Evolutionary conservation across 352 stramenopile genomes (phyloP).

Genomic region (Phytophthora megakarya): DNA sequence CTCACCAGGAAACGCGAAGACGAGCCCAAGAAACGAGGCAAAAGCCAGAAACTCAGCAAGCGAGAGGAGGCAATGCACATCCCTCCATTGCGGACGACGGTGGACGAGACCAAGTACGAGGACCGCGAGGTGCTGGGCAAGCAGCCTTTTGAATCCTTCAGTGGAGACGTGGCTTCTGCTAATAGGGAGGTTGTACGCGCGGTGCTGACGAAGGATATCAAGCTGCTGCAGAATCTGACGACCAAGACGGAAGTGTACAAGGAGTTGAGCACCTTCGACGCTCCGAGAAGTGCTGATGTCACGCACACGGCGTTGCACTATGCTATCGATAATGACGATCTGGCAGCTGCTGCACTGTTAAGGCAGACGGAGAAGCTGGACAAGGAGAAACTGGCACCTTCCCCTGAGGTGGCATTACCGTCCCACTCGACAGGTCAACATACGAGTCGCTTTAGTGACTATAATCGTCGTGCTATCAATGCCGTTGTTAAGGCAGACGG

Average conservation of each 20-base stretch:
- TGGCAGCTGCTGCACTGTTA: conserved; percentile 48
- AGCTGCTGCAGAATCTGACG: conserved; percentile 70
- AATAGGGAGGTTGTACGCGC: conserved; percentile 73
- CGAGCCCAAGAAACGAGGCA: conserved; percentile 2
- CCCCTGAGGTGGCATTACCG: conserved; percentile 57
- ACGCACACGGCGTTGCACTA: conserved; percentile 58
- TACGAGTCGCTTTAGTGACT: conserved; percentile 80
- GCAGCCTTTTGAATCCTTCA: conserved; percentile 45
- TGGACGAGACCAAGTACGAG: conserved; percentile 59
- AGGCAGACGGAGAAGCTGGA: conserved; percentile 55
- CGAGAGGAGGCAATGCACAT: conserved; percentile 47
- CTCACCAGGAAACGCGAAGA: conserved; percentile 28
- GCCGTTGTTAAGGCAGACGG: too few relatives aligned
- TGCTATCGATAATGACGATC: conserved; percentile 65
- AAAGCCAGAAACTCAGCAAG: conserved; percentile 47
- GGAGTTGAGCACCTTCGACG: conserved; percentile 56
- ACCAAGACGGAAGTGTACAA: conserved; percentile 51
- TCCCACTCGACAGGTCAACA: conserved; percentile 78
- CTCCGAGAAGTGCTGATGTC: conserved; percentile 52
- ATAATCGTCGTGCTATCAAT: conserved; percentile 82
- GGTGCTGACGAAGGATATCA: conserved; percentile 71
- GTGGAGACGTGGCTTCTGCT: conserved; percentile 54
- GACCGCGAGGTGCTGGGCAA: conserved; percentile 58
- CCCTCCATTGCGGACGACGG: conserved; percentile 48
- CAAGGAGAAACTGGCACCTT: conserved; percentile 43